Evolutionary conservation across 2,329 filamentous ascomycete genomes (phyloP), one percentile per base, ranked within the genome.

Genomic region (Hirsutella rhossiliensis): DNA sequence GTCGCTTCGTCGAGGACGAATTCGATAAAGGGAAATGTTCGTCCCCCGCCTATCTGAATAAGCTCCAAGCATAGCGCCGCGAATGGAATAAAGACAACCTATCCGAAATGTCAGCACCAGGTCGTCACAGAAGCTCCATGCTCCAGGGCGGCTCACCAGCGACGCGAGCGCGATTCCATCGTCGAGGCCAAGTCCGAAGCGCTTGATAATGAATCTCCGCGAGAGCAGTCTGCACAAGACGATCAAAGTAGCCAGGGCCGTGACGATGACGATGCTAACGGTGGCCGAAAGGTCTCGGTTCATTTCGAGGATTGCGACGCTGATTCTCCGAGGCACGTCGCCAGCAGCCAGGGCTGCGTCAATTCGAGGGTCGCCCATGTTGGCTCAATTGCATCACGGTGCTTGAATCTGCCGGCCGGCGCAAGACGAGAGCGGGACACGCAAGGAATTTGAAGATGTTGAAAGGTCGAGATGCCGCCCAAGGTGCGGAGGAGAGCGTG

Each of bases 191-290:
- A 43, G 11, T 2, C 38, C 43, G 23, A 28, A 41, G 29, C 20
- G 31, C 23, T 41, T 41, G 6, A 41, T 9, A 23, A 44, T 12
- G 23, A 28, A 44, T 11, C 19, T 34, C 8, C 43, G 43, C 19
- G 43, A 44, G 30, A 37, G 17, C 23, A 44, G 43, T 19, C 43
- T 36, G 23, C 29, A 29, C 17, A 39, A n/a, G 39, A 45, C 39
- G 27, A 42, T n/a, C 15, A 30, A n/a, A 23, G 15, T 12, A 5
- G 34, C 32, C 19, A 45, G 23, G 31, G 31, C 18, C 5, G 23
- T 38, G 18, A 45, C 5, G 43, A 38, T 4, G 39, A 18, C 19
- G 20, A 45, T 45, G 15, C 15, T 38, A 6, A 32, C 18, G 18
- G 36, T 28, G 13, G 3, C 23, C 23, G 5, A 2, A 3, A 7